Conservation (phyloP, 208 protist genomes). For the Trichomonas gallinae region DNA sequence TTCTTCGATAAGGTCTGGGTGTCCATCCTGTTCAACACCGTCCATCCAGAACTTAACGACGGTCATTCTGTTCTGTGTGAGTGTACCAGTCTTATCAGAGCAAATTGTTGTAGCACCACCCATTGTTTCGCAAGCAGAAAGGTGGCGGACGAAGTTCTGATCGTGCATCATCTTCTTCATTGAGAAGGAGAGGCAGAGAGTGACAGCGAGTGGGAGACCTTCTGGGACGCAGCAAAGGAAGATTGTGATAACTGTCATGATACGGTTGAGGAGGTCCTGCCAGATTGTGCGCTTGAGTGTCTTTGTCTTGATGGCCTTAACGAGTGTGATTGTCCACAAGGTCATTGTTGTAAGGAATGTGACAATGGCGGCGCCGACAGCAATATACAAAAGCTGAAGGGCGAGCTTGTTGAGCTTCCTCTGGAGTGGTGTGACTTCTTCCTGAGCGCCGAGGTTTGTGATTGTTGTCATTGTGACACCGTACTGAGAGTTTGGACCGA, state of each 20-base stretch:
- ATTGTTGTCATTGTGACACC: background rate
- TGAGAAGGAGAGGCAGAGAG: conserved; percentile 68
- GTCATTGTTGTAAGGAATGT: conserved; percentile 23
- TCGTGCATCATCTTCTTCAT: conserved; percentile 39
- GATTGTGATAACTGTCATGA: conserved; percentile 58
- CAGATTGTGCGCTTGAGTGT: background rate
- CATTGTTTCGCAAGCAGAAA: conserved; percentile 42
- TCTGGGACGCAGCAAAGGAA: conserved; percentile 86
- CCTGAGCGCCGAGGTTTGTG: background rate
- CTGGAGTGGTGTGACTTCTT: background rate
- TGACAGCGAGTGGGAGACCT: conserved; percentile 84
- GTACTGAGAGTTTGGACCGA: background rate
- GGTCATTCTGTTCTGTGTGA: conserved; percentile 33
- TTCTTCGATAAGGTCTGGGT: background rate
- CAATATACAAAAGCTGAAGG: background rate
- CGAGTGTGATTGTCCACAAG: background rate
- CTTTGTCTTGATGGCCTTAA: background rate
- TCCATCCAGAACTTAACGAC: conserved; percentile 26
- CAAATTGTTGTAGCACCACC: conserved; percentile 44
- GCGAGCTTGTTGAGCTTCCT: conserved; percentile 22
- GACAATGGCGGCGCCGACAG: background rate
- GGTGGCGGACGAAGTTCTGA: conserved; percentile 23
- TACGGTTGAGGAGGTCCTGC: conserved; percentile 25
- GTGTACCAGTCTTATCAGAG: conserved; percentile 47
- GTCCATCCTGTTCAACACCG: background rate